Evolutionary conservation across 2,329 filamentous ascomycete genomes (phyloP).

Genomic region (Penicillium expansum): DNA sequence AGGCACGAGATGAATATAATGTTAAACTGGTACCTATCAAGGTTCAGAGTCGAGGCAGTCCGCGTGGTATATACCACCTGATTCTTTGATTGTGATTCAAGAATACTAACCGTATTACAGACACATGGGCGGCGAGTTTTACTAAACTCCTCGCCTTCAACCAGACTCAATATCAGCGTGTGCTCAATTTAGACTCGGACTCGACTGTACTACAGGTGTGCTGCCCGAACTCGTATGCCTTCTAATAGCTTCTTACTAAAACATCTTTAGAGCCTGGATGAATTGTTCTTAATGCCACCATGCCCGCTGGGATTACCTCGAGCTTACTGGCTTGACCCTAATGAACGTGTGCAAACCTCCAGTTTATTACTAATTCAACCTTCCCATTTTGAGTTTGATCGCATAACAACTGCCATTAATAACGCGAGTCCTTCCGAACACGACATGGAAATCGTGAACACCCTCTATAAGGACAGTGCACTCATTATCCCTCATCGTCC

Average conservation of each 20-base stretch:
- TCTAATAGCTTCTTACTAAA: not conserved
- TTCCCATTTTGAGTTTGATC: not conserved
- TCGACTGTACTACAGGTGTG: slow-evolving; percentile 50
- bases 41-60: not conserved
- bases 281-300: not conserved
- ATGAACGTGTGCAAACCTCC: not conserved
- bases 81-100: not conserved
- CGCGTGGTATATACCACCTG: not conserved
- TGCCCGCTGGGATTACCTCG: not conserved
- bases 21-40: slow-evolving; percentile 48
- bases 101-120: slow-evolving; percentile 25
- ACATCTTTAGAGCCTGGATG: not conserved
- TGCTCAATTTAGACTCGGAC: slow-evolving; percentile 61
- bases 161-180: slow-evolving; percentile 57
- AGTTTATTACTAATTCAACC: not conserved
- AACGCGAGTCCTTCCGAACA: not conserved
- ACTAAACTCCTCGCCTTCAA: slow-evolving; percentile 67
- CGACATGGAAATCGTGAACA: not conserved
- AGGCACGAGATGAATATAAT: slow-evolving; percentile 48
- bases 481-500: not conserved
- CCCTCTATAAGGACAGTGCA: not conserved
- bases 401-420: not conserved
- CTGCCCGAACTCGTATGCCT: too few species aligned
- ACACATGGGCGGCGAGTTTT: slow-evolving; percentile 59
- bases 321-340: not conserved